These are phyloP conservation scores for Trypanosoma brucei DNA, from an alignment of 208 protist genomes.

Conservation along the genomic window DNA sequence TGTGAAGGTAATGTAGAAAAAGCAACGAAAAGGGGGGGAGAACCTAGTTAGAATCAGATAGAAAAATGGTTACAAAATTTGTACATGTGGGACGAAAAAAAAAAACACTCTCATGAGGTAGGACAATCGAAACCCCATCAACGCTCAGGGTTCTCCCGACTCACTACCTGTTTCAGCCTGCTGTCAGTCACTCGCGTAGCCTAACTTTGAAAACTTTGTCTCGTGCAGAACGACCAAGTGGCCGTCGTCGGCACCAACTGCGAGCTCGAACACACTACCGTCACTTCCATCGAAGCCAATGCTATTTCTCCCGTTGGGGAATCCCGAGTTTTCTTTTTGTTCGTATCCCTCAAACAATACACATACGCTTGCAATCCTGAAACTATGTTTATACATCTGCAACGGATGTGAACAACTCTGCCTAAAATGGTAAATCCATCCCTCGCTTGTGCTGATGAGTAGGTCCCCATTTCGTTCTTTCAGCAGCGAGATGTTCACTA, in stretches of 20 bases:
- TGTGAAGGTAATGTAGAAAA: no score
- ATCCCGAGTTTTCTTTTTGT: neutral
- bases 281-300: neutral
- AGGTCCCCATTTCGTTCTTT: conserved; percentile 16
- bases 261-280: conserved; percentile 9
- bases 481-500: conserved; percentile 15
- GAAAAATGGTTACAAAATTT: no score
- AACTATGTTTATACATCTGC: conserved; percentile 14
- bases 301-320: neutral
- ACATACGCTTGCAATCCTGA: conserved; percentile 16
- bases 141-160: neutral
- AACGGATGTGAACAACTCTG: conserved; percentile 10
- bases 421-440: conserved; percentile 26
- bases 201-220: conserved; percentile 7
- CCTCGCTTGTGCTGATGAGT: conserved; percentile 19
- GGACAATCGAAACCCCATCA: no score
- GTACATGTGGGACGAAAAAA: no score
- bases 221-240: conserved; percentile 16
- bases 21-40: no score
- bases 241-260: conserved; percentile 16
- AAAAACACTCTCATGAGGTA: no score
- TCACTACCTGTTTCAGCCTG: neutral
- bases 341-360: conserved; percentile 15
- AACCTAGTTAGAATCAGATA: no score
- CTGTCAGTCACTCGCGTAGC: neutral